Evolutionary conservation across 768 basidiomycete genomes (phyloP).

Genomic region (Leccinum truebloodii): DNA sequence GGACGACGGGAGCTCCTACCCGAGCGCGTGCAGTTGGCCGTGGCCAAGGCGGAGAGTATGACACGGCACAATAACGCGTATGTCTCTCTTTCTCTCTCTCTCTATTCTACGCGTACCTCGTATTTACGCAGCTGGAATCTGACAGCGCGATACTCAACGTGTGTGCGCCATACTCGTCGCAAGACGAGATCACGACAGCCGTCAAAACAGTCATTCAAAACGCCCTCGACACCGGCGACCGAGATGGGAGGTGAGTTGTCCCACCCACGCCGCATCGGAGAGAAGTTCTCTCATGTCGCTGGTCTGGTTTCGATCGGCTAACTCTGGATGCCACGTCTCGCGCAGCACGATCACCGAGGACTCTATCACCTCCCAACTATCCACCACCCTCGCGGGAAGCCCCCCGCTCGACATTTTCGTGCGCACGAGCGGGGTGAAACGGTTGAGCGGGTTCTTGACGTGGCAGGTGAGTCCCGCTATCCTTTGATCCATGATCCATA

Average conservation of each 20-base stretch:
- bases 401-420: conserved; percentile 89
- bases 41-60: conserved; percentile 69
- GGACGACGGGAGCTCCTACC: conserved; percentile 81
- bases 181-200: conserved; percentile 88
- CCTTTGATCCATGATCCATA: not conserved
- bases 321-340: not conserved
- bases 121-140: not conserved
- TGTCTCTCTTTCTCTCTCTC: not conserved
- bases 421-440: conserved; percentile 84
- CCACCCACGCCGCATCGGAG: too few species aligned
- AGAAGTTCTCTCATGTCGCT: conserved; percentile 3
- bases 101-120: not conserved
- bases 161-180: conserved; percentile 89
- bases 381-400: conserved; percentile 63
- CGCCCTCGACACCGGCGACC: conserved; percentile 33
- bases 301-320: not conserved
- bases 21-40: conserved; percentile 64
- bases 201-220: conserved; percentile 43
- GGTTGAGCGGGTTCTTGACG: conserved; percentile 69
- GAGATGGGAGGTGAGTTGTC: conserved; percentile 28
- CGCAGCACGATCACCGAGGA: conserved; percentile 60
- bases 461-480: conserved; percentile 80
- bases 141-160: conserved; percentile 84
- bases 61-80: conserved; percentile 76
- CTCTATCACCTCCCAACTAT: conserved; percentile 64